These are phyloP conservation scores for Bolboschoenus planiculmis DNA, from an alignment of 176 grass and related monocot genomes.

Conservation along the genomic window DNA sequence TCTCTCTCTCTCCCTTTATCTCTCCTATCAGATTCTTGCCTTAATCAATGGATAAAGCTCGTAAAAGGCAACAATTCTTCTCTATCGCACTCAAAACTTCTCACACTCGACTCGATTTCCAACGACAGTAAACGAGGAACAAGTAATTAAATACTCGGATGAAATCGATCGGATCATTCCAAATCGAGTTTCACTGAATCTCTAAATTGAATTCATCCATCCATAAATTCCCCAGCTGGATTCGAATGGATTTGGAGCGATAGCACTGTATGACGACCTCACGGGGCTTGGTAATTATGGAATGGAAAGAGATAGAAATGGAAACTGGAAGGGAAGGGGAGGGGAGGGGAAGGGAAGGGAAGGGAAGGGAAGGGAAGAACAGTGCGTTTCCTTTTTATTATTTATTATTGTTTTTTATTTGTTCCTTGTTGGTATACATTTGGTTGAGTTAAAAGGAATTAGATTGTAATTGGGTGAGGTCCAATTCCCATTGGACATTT, in stretches of 20 bases:
- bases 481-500: too few species aligned
- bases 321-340: too few species aligned
- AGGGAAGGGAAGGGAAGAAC: background rate
- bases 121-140: background rate
- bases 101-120: background rate
- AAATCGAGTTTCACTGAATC: constrained; percentile 16
- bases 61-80: background rate
- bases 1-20: background rate
- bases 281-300: background rate
- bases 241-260: background rate
- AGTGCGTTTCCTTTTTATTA: background rate
- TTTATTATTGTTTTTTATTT: background rate
- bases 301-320: background rate
- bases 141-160: background rate
- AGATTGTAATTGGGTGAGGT: too few species aligned
- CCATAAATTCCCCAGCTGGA: background rate
- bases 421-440: too few species aligned
- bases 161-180: constrained; percentile 13
- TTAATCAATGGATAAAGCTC: constrained; percentile 14
- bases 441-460: background rate
- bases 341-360: background rate
- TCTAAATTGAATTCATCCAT: background rate
- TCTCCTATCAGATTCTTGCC: constrained; percentile 13
- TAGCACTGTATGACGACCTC: background rate
- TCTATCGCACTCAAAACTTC: background rate